Evolutionary conservation across 371 early-diverging fungal species (phyloP).

Genomic region (Apophysomyces sp.): DNA sequence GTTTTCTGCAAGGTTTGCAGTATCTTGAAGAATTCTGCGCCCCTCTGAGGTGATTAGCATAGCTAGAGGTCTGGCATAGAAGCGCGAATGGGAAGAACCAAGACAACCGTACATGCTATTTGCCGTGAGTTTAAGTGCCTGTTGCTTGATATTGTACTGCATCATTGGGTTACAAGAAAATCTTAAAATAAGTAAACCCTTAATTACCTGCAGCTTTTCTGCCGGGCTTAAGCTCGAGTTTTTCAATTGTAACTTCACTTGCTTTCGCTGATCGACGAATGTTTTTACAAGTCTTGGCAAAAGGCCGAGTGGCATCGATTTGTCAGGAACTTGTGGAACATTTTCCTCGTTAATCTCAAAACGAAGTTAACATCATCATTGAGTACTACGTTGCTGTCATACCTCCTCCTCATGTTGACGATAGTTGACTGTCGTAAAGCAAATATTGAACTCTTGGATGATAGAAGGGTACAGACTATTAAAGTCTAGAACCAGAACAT

Average conservation of each 20-base stretch:
- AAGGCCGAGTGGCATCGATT: conserved; percentile 63
- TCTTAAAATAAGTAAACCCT: neutral
- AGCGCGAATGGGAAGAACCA: conserved; percentile 90
- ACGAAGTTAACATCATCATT: too few relatives aligned
- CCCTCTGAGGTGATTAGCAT: conserved; percentile 95
- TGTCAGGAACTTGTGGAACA: conserved; percentile 71
- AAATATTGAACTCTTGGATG: conserved; percentile 99
- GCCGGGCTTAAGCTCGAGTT: neutral
- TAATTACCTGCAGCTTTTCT: neutral
- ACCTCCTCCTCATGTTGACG: neutral
- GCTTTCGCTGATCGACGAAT: conserved; percentile 85
- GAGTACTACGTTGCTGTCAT: neutral
- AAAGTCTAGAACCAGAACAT: conserved; percentile 96
- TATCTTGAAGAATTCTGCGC: conserved; percentile 91
- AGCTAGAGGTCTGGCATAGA: conserved; percentile 95
- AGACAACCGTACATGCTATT: conserved; percentile 99
- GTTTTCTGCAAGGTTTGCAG: conserved; percentile 80
- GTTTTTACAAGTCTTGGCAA: conserved; percentile 85
- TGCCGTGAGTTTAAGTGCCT: conserved; percentile 97
- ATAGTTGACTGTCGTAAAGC: conserved; percentile 92
- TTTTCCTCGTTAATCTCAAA: neutral
- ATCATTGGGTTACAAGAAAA: neutral
- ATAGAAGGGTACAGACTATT: conserved; percentile 99
- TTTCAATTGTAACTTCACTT: conserved; percentile 45
- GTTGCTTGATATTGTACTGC: conserved; percentile 92